Conservation (phyloP, 2,329 filamentous ascomycete genomes). For the Botryotinia convoluta region DNA sequence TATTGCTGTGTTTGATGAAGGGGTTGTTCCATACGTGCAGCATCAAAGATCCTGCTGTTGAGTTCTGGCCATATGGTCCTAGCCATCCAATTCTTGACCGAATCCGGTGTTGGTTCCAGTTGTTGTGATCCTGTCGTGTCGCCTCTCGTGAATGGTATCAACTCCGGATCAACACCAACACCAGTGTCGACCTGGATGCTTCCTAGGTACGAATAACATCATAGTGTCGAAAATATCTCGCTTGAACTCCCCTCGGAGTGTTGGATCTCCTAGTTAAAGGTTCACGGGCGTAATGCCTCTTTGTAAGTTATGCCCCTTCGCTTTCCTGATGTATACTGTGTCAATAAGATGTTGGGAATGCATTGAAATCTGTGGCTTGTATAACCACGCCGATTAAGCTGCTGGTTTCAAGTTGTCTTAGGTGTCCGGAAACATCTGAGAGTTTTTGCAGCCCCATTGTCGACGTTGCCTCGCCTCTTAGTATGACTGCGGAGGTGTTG, state of each 20-base stretch:
- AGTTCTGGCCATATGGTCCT: not conserved
- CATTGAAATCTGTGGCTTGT: not conserved
- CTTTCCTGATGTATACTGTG: not conserved
- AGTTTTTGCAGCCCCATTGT: not conserved
- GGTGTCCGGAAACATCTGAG: not conserved
- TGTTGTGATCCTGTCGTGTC: not conserved
- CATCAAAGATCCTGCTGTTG: not conserved
- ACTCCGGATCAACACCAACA: not conserved
- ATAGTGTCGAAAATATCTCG: not conserved
- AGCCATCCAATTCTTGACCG: no score
- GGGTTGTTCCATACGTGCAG: not conserved
- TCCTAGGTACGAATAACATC: not conserved
- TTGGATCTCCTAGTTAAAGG: not conserved
- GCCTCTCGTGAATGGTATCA: not conserved
- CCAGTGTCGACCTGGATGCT: not conserved
- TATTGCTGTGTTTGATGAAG: not conserved
- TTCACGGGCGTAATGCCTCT: not conserved
- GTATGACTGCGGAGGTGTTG: no score
- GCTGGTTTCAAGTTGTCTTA: not conserved
- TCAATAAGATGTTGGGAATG: not conserved
- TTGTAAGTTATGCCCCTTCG: not conserved
- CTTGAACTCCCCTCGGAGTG: not conserved
- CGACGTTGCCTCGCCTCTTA: not conserved
- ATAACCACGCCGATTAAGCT: not conserved
- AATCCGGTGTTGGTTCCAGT: no score